Conservation (phyloP, 2,329 filamentous ascomycete species). For the Pseudocercospora cruenta region DNA sequence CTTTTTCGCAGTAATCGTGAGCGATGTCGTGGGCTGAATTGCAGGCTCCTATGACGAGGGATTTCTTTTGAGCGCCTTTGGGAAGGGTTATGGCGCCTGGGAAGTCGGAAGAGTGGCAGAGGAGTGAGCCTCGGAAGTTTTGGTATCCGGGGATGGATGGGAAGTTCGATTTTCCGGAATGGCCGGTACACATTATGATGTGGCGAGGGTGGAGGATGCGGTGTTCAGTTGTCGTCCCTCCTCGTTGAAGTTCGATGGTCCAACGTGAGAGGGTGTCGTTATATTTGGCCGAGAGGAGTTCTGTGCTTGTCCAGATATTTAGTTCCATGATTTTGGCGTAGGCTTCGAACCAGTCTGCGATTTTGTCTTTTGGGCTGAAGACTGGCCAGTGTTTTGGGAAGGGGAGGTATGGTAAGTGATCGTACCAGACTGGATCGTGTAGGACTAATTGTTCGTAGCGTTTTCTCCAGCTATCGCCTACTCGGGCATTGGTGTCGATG, state of each 20-base stretch:
- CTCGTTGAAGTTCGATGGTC: conserved; percentile 57
- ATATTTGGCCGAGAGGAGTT: conserved; percentile 44
- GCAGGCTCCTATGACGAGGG: conserved; percentile 49
- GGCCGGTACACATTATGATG: conserved; percentile 68
- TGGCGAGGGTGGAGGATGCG: conserved; percentile 64
- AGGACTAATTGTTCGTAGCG: conserved; percentile 10
- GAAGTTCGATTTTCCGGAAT: conserved; percentile 66
- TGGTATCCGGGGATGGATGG: conserved; percentile 28
- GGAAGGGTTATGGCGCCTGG: conserved; percentile 49
- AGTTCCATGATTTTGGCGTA: conserved; percentile 68
- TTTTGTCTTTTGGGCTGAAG: conserved; percentile 73
- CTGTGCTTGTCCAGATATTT: conserved; percentile 65
- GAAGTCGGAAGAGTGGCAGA: conserved; percentile 55
- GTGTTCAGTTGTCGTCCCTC: conserved; percentile 37
- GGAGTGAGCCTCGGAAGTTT: conserved; percentile 58
- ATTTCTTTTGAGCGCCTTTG: conserved; percentile 44
- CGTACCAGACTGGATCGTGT: conserved; percentile 66
- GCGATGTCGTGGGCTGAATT: conserved; percentile 54
- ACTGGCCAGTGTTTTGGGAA: conserved; percentile 69
- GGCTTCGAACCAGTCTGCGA: conserved; percentile 68
- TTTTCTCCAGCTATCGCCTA: conserved; percentile 5
- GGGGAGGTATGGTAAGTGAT: conserved; percentile 64
- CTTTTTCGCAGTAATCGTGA: conserved; percentile 49
- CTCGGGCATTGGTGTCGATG: conserved; percentile 1
- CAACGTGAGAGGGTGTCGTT: conserved; percentile 56